Evolutionary conservation across 2,329 filamentous ascomycete genomes (phyloP), one percentile per base, ranked within the genome.

Genomic region (Claviceps humidiphila): DNA sequence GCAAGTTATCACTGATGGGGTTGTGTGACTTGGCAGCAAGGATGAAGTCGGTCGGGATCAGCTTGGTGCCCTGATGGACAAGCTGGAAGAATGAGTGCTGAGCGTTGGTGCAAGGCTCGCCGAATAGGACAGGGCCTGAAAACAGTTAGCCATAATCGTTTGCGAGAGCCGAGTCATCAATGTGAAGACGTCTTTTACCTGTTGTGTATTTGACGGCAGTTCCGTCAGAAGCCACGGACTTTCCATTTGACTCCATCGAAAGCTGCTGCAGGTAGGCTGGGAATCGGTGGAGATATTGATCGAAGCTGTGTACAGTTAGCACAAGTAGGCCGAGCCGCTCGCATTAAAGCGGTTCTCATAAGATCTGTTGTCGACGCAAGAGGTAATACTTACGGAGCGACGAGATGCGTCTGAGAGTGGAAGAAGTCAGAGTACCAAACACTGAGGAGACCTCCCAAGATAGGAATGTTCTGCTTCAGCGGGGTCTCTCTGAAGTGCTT

Each of bases 41-140:
- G 74, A 98, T 94, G 76, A 98, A 98, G 73, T 98, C 93, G 61
- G 91, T 85, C 16, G 93, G 93, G 67, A 98, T 97, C 64, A 98
- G 84, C 81, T 97, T 97, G 63, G 93, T 98, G 64, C 93, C 93
- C 73, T 98, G 93, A 78, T 98, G 93, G 54, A 98, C 83, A 47
- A 98, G 85, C 80, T 98, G 93, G 85, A 95, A 98, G 84, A 98
- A 98, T 56, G 93, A 97, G 81, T 98, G 93, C 76, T 98, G 93
- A 45, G 93, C 93, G 68, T 98, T 98, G 69, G 93, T 98, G 72
- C 89, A 94, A 51, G 93, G 93, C 78, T 98, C 93, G 66, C 93
- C 93, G 67, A 98, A 98, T 57, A 98, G 76, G 66, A 98, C 91
- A 51, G 93, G 82, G 48, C 93, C 72, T 74, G 39, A 1, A 38